phyloP scores from a whole-genome alignment of 805 yeast genomes.

The Candida stauntonica region DNA sequence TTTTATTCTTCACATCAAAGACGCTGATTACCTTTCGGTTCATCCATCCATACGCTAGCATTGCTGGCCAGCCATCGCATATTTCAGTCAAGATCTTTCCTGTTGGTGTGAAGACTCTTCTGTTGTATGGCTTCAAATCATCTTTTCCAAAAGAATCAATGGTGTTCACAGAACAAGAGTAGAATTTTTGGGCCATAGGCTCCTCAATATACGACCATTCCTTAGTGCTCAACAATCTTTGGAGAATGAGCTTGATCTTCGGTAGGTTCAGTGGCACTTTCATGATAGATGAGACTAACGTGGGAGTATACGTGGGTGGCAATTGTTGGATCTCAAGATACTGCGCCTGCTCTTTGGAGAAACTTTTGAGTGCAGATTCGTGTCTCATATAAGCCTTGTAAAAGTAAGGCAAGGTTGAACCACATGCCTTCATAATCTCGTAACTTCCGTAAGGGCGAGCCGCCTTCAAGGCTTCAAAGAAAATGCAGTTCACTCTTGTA shows the following conservation, averaged over 20 bases:
- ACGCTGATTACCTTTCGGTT: conserved; percentile 81
- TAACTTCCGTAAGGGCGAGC: conserved; percentile 68
- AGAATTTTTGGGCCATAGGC: conserved; percentile 34
- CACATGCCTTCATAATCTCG: conserved; percentile 78
- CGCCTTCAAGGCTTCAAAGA: conserved; percentile 65
- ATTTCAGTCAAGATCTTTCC: conserved; percentile 84
- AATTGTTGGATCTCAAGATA: conserved; percentile 35
- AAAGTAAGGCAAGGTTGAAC: conserved; percentile 80
- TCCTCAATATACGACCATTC: conserved; percentile 35
- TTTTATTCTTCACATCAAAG: conserved; percentile 41
- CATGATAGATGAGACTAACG: conserved; percentile 56
- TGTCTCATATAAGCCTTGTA: conserved; percentile 91
- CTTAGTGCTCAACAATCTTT: conserved; percentile 50
- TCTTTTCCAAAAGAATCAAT: conserved; percentile 79
- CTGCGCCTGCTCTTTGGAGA: conserved; percentile 41
- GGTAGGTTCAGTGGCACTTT: conserved; percentile 69
- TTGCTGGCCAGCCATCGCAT: conserved; percentile 84
- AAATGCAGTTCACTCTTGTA: conserved; percentile 81
- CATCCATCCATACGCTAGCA: conserved; percentile 84
- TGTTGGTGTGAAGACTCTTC: conserved; percentile 82
- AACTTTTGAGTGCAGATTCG: conserved; percentile 82
- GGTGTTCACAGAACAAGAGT: conserved; percentile 52
- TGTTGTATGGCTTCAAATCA: conserved; percentile 44
- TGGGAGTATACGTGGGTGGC: conserved; percentile 38
- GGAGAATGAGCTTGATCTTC: conserved; percentile 62